These are phyloP conservation scores for Penicillium sp. DNA, from an alignment of 2,329 filamentous ascomycete species.

Conservation along the genomic window DNA sequence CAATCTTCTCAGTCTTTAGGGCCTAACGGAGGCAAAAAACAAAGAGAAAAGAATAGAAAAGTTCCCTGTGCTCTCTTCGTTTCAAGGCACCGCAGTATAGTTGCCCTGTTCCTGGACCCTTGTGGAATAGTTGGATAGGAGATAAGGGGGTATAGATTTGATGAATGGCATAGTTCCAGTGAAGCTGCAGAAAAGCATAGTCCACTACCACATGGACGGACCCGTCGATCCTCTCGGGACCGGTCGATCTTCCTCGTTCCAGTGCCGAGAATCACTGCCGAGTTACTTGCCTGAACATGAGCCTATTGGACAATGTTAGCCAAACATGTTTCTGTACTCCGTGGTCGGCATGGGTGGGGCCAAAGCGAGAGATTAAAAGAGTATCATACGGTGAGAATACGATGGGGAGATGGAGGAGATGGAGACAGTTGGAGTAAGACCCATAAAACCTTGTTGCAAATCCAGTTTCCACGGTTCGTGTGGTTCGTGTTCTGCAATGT, in stretches of 20 bases:
- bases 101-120: not conserved
- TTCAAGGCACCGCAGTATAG: not conserved
- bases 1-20: not conserved
- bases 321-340: not conserved
- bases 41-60: too few species aligned
- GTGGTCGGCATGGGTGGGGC: not conserved
- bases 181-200: too few species aligned
- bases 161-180: too few species aligned
- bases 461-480: conserved; percentile 2
- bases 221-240: conserved; percentile 1
- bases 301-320: not conserved
- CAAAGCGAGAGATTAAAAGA: not conserved
- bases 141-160: too few species aligned
- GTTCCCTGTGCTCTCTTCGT: not conserved
- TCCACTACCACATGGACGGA: not conserved
- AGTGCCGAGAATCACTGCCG: not conserved
- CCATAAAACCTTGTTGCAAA: not conserved
- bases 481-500: conserved; percentile 9
- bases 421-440: conserved; percentile 9
- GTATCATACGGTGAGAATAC: conserved; percentile 10
- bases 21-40: not conserved
- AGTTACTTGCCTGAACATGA: not conserved
- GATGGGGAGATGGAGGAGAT: not conserved
- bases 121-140: not conserved
- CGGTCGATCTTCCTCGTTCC: conserved; percentile 1